phyloP scores from a whole-genome alignment of 768 basidiomycete genomes.

The Mycena sanguinolenta region DNA sequence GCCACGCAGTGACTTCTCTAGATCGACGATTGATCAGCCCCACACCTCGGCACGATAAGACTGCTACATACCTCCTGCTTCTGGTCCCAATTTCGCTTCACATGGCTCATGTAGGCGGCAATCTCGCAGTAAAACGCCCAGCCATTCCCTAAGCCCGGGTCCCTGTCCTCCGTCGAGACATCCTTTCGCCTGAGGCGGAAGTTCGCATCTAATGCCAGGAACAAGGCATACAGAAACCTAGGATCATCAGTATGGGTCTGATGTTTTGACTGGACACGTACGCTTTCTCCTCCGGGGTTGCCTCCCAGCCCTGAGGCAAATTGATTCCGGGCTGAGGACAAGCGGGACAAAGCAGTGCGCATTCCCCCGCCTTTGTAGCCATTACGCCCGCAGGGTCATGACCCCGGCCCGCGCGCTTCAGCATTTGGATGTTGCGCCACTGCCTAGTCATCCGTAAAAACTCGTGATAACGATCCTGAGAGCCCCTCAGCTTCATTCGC shows the following conservation, averaged over 20 bases:
- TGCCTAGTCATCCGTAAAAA: background rate
- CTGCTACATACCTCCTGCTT: slow-evolving; percentile 4
- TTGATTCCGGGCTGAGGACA: background rate
- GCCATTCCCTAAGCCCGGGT: background rate
- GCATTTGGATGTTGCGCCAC: slow-evolving; percentile 4
- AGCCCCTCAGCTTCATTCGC: too few relatives aligned
- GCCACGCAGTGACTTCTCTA: slow-evolving; percentile 2
- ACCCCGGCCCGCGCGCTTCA: too few relatives aligned
- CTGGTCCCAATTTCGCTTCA: background rate
- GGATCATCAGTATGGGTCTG: background rate
- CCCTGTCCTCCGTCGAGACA: background rate
- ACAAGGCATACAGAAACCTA: background rate
- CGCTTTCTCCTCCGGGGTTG: background rate
- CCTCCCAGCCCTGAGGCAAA: background rate
- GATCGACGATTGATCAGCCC: background rate
- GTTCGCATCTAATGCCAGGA: background rate
- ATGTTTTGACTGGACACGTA: too few relatives aligned
- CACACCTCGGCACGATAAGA: background rate
- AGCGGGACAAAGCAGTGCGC: background rate
- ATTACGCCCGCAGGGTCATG: background rate
- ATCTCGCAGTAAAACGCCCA: slow-evolving; percentile 1
- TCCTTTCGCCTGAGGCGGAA: background rate
- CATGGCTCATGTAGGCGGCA: background rate
- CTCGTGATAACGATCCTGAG: background rate
- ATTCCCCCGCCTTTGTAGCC: background rate